Evolutionary conservation across 148 eudicot species (phyloP).

Genomic region (Silene uniflora): DNA sequence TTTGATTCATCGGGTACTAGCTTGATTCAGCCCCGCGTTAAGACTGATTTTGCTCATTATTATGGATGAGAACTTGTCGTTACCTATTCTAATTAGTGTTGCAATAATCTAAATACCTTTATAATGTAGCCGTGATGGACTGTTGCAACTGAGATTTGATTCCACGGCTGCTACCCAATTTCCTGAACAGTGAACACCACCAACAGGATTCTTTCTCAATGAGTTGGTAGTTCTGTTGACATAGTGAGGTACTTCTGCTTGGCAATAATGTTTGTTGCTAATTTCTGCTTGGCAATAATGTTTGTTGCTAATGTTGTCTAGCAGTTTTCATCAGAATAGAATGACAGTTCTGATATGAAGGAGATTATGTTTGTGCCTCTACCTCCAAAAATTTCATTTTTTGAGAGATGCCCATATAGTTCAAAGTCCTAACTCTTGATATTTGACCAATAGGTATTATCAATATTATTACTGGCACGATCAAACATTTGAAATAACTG

Average conservation of each 20-base stretch:
- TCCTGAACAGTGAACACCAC: not conserved
- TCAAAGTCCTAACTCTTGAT: not conserved
- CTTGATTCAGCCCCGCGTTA: too few relatives aligned
- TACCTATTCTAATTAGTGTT: not conserved
- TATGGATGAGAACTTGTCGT: slow-evolving; percentile 1
- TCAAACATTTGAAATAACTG: not conserved
- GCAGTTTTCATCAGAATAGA: not conserved
- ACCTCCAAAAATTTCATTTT: not conserved
- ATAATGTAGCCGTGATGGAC: not conserved
- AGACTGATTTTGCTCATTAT: not conserved
- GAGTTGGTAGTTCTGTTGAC: not conserved
- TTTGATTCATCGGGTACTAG: too few relatives aligned
- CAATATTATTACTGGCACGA: not conserved
- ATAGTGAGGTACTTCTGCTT: not conserved
- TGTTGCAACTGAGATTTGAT: not conserved
- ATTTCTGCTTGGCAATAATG: too few relatives aligned
- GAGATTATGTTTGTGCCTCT: not conserved
- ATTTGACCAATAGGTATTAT: not conserved
- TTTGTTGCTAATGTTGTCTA: not conserved
- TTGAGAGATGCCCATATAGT: not conserved
- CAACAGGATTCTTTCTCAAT: not conserved
- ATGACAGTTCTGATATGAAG: not conserved
- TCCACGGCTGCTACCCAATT: not conserved
- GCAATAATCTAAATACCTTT: not conserved
- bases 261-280: not conserved